Evolutionary conservation across 768 basidiomycete genomes (phyloP).

Genomic region (Lactarius hengduanensis): DNA sequence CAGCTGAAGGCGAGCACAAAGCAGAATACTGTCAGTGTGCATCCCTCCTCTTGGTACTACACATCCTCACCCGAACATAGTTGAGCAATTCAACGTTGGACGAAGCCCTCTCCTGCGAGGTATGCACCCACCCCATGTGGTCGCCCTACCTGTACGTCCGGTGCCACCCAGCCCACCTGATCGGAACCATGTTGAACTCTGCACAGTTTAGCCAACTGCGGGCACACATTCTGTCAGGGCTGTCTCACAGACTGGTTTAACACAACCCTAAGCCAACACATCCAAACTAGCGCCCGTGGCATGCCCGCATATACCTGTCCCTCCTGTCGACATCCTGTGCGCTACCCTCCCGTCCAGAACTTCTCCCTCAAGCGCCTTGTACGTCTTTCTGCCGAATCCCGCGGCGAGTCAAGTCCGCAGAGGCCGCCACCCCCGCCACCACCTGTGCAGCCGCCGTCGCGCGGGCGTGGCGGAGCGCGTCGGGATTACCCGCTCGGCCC

Average conservation of each 20-base stretch:
- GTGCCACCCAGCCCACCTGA: not conserved
- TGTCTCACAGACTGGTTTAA: conserved; percentile 59
- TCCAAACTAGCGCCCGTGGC: conserved; percentile 36
- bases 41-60: not conserved
- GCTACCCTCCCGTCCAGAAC: conserved; percentile 53
- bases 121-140: conserved; percentile 66
- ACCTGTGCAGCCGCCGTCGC: conserved; percentile 1
- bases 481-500: conserved; percentile 11
- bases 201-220: conserved; percentile 56
- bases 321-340: conserved; percentile 54
- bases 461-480: conserved; percentile 18
- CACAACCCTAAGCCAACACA: conserved; percentile 50
- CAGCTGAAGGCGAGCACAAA: conserved; percentile 22
- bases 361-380: conserved; percentile 61
- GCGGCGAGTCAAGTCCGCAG: conserved; percentile 48
- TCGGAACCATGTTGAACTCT: conserved; percentile 10
- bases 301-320: conserved; percentile 58
- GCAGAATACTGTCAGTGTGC: conserved; percentile 16
- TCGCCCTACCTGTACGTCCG: conserved; percentile 58
- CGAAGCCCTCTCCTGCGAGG: conserved; percentile 59
- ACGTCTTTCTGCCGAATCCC: conserved; percentile 46
- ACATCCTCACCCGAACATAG: conserved; percentile 6
- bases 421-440: conserved; percentile 11
- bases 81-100: conserved; percentile 38
- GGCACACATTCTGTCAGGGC: conserved; percentile 64